Conservation (phyloP, 306 rosid species). For the Ceratonia siliqua region DNA sequence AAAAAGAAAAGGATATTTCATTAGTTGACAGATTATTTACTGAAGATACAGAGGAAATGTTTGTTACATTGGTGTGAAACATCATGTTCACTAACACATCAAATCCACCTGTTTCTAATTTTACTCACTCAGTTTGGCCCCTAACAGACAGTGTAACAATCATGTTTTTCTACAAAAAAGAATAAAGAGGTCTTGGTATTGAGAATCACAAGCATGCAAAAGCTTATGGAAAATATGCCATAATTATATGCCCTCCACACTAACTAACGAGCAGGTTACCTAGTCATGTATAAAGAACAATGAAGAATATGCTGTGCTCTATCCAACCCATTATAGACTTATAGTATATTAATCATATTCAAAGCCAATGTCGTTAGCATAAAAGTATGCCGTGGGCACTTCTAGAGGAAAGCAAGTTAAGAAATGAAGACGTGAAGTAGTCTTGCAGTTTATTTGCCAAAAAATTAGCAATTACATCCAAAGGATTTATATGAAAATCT, state of each 20-base stretch:
- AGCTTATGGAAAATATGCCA: neutral
- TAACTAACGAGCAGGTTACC: neutral
- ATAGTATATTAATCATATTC: neutral
- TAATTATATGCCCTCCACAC: neutral
- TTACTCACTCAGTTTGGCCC: neutral
- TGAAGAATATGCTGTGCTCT: neutral
- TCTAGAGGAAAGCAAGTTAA: neutral
- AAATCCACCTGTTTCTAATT: conserved; percentile 7
- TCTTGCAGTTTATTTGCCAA: neutral
- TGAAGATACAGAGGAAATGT: neutral
- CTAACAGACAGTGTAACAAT: neutral
- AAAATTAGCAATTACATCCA: neutral
- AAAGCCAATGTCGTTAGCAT: neutral
- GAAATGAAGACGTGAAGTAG: neutral
- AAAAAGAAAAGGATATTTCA: conserved; percentile 1
- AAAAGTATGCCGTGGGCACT: neutral
- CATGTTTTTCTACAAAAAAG: neutral
- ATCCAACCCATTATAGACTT: neutral
- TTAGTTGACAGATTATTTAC: neutral
- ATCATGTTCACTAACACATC: neutral
- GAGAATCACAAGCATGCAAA: neutral
- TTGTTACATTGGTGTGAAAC: neutral
- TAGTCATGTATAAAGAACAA: neutral
- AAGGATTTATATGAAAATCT: neutral
- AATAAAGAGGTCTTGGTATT: neutral